Evolutionary conservation across 371 early-diverging fungal genomes (phyloP), one percentile per base, ranked within the genome.

Genomic region (Circinella minor): DNA sequence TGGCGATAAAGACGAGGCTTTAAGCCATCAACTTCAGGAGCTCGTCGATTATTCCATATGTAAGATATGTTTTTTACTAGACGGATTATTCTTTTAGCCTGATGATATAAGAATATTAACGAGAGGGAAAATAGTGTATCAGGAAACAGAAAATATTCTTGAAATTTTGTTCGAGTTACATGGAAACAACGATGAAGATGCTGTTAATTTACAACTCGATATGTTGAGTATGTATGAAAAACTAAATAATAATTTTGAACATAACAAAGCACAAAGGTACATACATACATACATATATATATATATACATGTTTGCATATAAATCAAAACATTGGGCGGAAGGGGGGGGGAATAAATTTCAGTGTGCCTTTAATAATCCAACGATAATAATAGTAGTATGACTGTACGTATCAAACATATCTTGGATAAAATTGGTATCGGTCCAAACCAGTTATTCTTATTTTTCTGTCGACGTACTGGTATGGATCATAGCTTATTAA

Each of bases 121-220:
- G 5, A 15, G n/a, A 14, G 8, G n/a, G 14, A 51, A 51, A 20
- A 9, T 8, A 57, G 57, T 57, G 13, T 61, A 18, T 34, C 62
- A 61, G 39, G 17, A 46, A 60, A 34, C 67, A 9, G 57, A 60
- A 27, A 15, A 38, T 46, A 20, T 73, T 8, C 60, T 70, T 6
- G 71, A 71, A 36, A 17, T 55, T 13, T 14, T 74, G 10, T 66
- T 68, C n/a, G 66, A 68, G 14, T 36, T 74, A 11, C 55, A 59
- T 43, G 71, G 71, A n/a, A 66, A 64, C 34, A 71, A 74, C 27
- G 75, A 74, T 57, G 65, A 65, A 9, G 75, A 66, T 47, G 63
- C 69, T 8, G 63, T 74, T 18, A 63, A 68, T 34, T 43, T 74
- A 11, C 75, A 74, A 54, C 66, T 64, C 10, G 69, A 71, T 36